Evolutionary conservation across 148 eudicot genomes (phyloP).

Genomic region (Simmondsia chinensis): DNA sequence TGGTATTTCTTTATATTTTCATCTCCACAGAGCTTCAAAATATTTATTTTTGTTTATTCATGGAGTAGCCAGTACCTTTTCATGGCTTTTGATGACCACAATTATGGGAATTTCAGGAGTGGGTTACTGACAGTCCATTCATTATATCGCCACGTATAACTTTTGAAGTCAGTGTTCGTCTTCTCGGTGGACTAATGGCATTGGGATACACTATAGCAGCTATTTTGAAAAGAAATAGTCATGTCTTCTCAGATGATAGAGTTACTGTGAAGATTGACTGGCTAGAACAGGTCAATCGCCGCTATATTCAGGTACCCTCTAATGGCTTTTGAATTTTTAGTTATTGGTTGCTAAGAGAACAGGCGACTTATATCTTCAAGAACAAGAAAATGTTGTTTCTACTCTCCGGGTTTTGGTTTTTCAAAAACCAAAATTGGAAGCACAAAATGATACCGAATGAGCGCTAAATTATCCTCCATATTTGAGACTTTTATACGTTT

Average conservation of each 20-base stretch:
- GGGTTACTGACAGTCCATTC: slow-evolving; percentile 92
- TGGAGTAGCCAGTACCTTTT: too few species aligned
- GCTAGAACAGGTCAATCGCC: slow-evolving; percentile 85
- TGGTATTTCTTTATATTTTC: too few species aligned
- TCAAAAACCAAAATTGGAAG: too few species aligned
- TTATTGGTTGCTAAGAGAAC: too few species aligned
- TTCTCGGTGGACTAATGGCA: slow-evolving; percentile 97
- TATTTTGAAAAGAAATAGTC: slow-evolving; percentile 85
- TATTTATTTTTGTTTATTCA: too few species aligned
- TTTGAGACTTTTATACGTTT: not conserved
- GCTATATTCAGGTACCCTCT: slow-evolving; percentile 64
- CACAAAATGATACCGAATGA: not conserved
- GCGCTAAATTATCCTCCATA: not conserved
- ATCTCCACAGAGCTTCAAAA: too few species aligned
- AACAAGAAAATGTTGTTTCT: too few species aligned
- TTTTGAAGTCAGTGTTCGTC: slow-evolving; percentile 94
- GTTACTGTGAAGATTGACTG: slow-evolving; percentile 84
- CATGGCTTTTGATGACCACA: slow-evolving; percentile 6
- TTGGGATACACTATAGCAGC: slow-evolving; percentile 95
- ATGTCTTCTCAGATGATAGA: slow-evolving; percentile 65
- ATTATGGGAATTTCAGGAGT: slow-evolving; percentile 47
- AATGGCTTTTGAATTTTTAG: too few species aligned
- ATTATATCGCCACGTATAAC: slow-evolving; percentile 96
- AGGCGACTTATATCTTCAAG: too few species aligned
- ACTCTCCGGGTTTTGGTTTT: too few species aligned